phyloP scores from a whole-genome alignment of 106 monocot genomes.

The Dendrobium huoshanense region DNA sequence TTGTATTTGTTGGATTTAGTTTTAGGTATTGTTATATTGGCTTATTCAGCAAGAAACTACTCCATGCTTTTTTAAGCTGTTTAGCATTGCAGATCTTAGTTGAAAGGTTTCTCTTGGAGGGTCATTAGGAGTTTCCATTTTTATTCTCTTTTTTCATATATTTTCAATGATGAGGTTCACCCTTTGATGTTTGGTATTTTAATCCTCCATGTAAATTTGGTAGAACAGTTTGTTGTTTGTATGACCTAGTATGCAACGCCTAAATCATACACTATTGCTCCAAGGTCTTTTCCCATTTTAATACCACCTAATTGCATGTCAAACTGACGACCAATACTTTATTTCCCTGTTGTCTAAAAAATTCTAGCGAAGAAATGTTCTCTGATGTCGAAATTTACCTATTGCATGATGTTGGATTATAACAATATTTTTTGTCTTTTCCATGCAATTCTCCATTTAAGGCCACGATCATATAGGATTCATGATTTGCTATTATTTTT shows the following conservation, averaged over 20 bases:
- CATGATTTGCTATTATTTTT: background rate
- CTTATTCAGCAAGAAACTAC: background rate
- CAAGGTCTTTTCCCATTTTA: background rate
- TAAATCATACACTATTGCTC: too few relatives aligned
- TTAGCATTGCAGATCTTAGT: background rate
- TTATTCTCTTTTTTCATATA: background rate
- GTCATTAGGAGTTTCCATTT: background rate
- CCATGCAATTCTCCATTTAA: background rate
- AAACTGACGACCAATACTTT: background rate
- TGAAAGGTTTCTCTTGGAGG: background rate
- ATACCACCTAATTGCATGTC: background rate
- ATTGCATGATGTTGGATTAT: background rate
- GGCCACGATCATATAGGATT: background rate
- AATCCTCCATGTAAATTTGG: background rate
- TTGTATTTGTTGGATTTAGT: slow-evolving; percentile 2
- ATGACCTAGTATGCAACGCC: background rate
- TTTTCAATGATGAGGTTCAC: too few relatives aligned
- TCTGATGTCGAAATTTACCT: background rate
- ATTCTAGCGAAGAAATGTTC: background rate
- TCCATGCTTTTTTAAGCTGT: background rate
- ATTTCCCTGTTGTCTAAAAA: background rate
- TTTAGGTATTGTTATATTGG: background rate
- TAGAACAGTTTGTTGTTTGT: background rate
- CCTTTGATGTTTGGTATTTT: background rate
- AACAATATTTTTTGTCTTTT: background rate